These are phyloP conservation scores for Phalaenopsis equestris DNA, from an alignment of 106 monocot genomes.

Conservation along the genomic window DNA sequence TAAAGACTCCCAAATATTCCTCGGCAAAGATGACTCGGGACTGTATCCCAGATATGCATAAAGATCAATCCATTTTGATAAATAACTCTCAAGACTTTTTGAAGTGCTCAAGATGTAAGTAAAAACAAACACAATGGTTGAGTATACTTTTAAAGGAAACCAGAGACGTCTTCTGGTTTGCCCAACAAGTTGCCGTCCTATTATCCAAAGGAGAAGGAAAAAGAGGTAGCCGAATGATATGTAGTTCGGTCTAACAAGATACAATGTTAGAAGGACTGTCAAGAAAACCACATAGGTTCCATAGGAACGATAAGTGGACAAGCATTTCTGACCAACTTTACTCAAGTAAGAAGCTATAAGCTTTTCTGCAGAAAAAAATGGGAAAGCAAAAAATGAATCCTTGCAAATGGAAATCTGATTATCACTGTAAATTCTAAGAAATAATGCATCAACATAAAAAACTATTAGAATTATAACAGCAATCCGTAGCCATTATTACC, in stretches of 20 bases:
- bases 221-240: conserved; percentile 92
- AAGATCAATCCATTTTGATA: conserved; percentile 57
- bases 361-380: conserved; percentile 45
- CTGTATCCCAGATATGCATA: conserved; percentile 84
- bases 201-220: conserved; percentile 91
- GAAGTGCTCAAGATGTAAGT: conserved; percentile 76
- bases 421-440: not conserved
- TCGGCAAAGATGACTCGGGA: conserved; percentile 58
- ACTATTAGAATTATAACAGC: too few species aligned
- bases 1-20: conserved; percentile 81
- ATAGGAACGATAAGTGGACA: conserved; percentile 75
- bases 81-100: conserved; percentile 37
- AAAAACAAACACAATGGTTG: conserved; percentile 59
- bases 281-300: conserved; percentile 90
- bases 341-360: conserved; percentile 66
- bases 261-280: conserved; percentile 81
- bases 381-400: not conserved
- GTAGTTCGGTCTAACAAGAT: conserved; percentile 87
- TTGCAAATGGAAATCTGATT: not conserved
- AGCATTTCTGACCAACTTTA: conserved; percentile 64
- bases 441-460: not conserved
- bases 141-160: conserved; percentile 90
- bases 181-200: conserved; percentile 87
- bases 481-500: too few species aligned
- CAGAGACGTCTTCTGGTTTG: conserved; percentile 76